These are phyloP conservation scores for Discostella pseudostelligera DNA, from an alignment of 108 stramenopile species.

Conservation along the genomic window DNA sequence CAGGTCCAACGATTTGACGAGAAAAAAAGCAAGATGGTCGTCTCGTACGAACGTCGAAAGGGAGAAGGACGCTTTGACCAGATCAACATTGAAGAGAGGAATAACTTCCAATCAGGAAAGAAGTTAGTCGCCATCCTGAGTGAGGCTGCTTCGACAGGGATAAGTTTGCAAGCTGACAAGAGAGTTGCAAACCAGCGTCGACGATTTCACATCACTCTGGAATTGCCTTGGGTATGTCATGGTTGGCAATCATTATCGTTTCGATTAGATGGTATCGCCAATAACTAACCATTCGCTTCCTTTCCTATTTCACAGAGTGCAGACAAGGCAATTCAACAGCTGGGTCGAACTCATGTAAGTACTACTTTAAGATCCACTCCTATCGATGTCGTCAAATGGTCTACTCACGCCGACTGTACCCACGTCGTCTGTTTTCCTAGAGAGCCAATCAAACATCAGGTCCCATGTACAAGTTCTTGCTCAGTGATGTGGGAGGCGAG, in stretches of 20 bases:
- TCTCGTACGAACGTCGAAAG: slow-evolving; percentile 44
- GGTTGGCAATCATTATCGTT: no score
- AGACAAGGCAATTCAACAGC: slow-evolving; percentile 77
- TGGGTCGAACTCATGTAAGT: slow-evolving; percentile 66
- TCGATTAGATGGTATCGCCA: no score
- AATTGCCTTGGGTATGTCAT: slow-evolving; percentile 65
- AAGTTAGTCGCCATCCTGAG: slow-evolving; percentile 75
- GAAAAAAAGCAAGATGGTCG: slow-evolving; percentile 1
- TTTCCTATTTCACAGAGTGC: slow-evolving; percentile 18
- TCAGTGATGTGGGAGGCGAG: slow-evolving; percentile 68
- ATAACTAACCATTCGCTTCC: no score
- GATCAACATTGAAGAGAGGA: slow-evolving; percentile 67
- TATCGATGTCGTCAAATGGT: no score
- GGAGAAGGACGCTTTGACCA: slow-evolving; percentile 41
- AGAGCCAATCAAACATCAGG: slow-evolving; percentile 57
- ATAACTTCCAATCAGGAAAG: slow-evolving; percentile 54
- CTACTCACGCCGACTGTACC: no score
- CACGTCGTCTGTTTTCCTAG: no score
- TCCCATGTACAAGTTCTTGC: slow-evolving; percentile 54
- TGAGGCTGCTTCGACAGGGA: slow-evolving; percentile 75
- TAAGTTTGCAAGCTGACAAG: slow-evolving; percentile 56
- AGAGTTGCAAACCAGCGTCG: slow-evolving; percentile 36
- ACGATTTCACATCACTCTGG: slow-evolving; percentile 74
- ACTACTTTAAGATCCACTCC: no score
- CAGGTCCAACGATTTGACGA: slow-evolving; percentile 29